Conservation (phyloP, 495 filamentous ascomycete genomes). For the Lepraria neglecta region DNA sequence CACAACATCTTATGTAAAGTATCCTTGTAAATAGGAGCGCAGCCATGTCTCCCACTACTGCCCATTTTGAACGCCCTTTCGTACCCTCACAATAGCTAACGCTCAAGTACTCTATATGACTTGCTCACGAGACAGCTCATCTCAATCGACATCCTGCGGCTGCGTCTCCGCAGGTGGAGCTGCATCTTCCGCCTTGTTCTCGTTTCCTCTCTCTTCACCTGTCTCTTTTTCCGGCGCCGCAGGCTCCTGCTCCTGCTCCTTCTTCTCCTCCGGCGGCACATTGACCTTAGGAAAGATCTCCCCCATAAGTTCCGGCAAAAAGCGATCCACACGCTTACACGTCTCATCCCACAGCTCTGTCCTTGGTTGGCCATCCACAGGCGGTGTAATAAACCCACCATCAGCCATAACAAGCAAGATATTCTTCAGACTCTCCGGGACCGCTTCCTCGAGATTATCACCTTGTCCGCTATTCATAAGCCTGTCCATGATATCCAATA, state of each 20-base stretch:
- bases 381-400: constrained; percentile 74
- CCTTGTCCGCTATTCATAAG: constrained; percentile 95
- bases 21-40: too few relatives aligned
- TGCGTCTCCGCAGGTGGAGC: background rate
- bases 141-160: constrained; percentile 6
- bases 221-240: background rate
- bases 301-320: constrained; percentile 67
- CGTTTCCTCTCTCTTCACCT: background rate
- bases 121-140: too few relatives aligned
- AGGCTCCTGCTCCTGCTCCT: too few relatives aligned
- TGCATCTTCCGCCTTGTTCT: background rate
- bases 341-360: constrained; percentile 56
- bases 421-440: constrained; percentile 94
- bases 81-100: too few relatives aligned
- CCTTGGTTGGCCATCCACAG: constrained; percentile 52
- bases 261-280: too few relatives aligned
- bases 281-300: constrained; percentile 42
- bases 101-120: too few relatives aligned
- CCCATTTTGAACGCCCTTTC: too few relatives aligned
- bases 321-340: constrained; percentile 82
- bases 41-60: background rate
- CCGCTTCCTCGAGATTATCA: constrained; percentile 86
- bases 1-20: background rate
- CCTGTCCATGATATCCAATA: constrained; percentile 90
- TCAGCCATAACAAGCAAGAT: constrained; percentile 93